Evolutionary conservation across 352 stramenopile species (phyloP).

Genomic region (Globisporangium middletonii): DNA sequence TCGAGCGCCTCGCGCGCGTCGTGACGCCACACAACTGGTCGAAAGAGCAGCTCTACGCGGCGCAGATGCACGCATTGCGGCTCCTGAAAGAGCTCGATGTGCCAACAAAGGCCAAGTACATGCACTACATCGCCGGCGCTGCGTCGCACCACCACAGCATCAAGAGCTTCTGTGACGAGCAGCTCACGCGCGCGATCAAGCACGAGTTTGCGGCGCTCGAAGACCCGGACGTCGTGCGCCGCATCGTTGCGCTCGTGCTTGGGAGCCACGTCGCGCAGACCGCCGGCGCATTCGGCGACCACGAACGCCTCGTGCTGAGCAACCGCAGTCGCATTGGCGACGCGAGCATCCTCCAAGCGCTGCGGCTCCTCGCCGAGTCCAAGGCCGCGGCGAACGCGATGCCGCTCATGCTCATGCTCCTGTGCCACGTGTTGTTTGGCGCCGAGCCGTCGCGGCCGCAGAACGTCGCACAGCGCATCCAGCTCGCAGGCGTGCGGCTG

Average conservation of each 20-base stretch:
- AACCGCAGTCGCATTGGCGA: constrained; percentile 53
- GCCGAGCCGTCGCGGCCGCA: constrained; percentile 32
- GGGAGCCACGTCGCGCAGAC: constrained; percentile 51
- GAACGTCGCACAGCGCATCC: constrained; percentile 55
- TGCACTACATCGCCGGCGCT: constrained; percentile 48
- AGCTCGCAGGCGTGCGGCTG: constrained; percentile 48
- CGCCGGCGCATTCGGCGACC: constrained; percentile 25
- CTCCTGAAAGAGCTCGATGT: constrained; percentile 54
- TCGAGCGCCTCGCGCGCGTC: constrained; percentile 12
- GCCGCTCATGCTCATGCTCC: constrained; percentile 58
- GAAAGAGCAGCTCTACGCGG: no score
- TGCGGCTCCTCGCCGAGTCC: constrained; percentile 40
- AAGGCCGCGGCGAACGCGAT: constrained; percentile 51
- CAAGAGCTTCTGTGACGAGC: constrained; percentile 64
- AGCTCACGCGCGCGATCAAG: constrained; percentile 52
- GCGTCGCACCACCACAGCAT: constrained; percentile 62
- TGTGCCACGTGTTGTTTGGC: constrained; percentile 80
- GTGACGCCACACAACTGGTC: constrained; percentile 55
- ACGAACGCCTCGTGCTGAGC: constrained; percentile 31
- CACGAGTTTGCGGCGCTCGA: constrained; percentile 50
- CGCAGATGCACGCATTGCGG: constrained; percentile 25
- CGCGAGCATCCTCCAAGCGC: constrained; percentile 46
- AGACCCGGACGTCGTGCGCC: constrained; percentile 23
- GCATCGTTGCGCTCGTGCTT: constrained; percentile 49
- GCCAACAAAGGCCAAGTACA: constrained; percentile 27